phyloP scores from a whole-genome alignment of 345 rosid genomes.

The Carallia pectinifolia region DNA sequence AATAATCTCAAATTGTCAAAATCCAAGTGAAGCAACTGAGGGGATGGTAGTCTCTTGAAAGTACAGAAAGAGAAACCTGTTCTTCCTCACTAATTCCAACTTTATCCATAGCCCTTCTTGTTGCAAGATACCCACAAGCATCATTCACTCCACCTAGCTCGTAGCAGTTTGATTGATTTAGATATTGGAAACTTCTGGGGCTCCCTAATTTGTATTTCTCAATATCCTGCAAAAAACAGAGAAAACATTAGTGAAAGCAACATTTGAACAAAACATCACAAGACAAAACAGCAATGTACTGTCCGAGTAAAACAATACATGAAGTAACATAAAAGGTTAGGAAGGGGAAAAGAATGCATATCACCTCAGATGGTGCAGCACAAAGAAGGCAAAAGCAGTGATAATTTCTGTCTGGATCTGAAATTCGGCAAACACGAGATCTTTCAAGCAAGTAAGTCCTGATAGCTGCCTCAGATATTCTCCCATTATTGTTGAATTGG shows the following conservation, averaged over 20 bases:
- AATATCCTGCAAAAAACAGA: slow-evolving; percentile 47
- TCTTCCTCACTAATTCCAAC: slow-evolving; percentile 94
- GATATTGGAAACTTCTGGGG: slow-evolving; percentile 71
- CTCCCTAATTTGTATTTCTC: slow-evolving; percentile 73
- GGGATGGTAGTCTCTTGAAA: slow-evolving; percentile 16
- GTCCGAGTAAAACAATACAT: neutral
- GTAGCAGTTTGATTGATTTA: slow-evolving; percentile 80
- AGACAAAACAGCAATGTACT: neutral
- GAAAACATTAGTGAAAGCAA: neutral
- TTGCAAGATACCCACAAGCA: slow-evolving; percentile 77
- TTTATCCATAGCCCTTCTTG: slow-evolving; percentile 91
- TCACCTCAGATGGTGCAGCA: slow-evolving; percentile 96
- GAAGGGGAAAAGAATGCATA: neutral
- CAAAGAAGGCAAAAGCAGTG: slow-evolving; percentile 93
- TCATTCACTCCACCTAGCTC: slow-evolving; percentile 81
- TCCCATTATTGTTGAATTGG: slow-evolving; percentile 93
- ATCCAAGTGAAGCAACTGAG: slow-evolving; percentile 9
- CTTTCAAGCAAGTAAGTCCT: slow-evolving; percentile 90
- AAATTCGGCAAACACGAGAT: slow-evolving; percentile 97
- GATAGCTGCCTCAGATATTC: slow-evolving; percentile 96
- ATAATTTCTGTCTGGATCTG: slow-evolving; percentile 94
- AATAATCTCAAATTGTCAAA: slow-evolving; percentile 22
- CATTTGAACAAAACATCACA: slow-evolving; percentile 15
- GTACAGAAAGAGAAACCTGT: slow-evolving; percentile 52
- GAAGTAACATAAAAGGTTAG: neutral